Evolutionary conservation across 1,284 basidiomycete genomes (phyloP).

Genomic region (Heliocybe sulcata): DNA sequence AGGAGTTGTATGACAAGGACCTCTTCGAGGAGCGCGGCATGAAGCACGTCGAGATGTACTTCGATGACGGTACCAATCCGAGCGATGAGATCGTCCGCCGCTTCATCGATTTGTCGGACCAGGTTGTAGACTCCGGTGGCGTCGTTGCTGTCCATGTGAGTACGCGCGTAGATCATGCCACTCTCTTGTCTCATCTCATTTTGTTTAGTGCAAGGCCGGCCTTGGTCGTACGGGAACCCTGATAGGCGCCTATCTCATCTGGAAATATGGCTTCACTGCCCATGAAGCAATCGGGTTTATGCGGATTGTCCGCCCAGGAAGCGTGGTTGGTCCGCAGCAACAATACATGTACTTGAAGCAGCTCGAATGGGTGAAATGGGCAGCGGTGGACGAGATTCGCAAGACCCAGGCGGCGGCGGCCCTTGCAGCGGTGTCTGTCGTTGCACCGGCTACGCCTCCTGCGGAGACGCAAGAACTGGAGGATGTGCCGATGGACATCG

Average conservation of each 20-base stretch:
- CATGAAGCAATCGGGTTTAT: constrained; percentile 97
- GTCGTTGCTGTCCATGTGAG: constrained; percentile 86
- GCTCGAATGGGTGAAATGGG: constrained; percentile 91
- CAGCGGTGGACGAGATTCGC: constrained; percentile 71
- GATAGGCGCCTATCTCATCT: constrained; percentile 96
- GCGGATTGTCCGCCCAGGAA: constrained; percentile 94
- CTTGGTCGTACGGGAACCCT: constrained; percentile 91
- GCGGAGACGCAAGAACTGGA: constrained; percentile 54
- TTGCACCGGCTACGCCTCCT: constrained; percentile 78
- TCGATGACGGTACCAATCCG: constrained; percentile 98
- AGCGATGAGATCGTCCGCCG: constrained; percentile 89
- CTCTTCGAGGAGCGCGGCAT: constrained; percentile 86
- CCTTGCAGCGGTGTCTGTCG: constrained; percentile 36
- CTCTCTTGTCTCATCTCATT: constrained; percentile 14
- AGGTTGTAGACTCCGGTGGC: constrained; percentile 68
- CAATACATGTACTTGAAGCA: constrained; percentile 98
- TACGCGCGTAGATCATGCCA: constrained; percentile 14
- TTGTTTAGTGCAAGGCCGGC: constrained; percentile 82
- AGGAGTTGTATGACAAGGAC: constrained; percentile 85
- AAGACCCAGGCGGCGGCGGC: constrained; percentile 39
- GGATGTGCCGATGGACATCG: constrained; percentile 28
- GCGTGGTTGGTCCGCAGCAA: constrained; percentile 90
- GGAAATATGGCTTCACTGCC: constrained; percentile 99
- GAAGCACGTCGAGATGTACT: constrained; percentile 89
- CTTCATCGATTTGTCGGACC: constrained; percentile 84